Conservation (phyloP, 2,329 filamentous ascomycete species). For the Talaromyces piceae region DNA sequence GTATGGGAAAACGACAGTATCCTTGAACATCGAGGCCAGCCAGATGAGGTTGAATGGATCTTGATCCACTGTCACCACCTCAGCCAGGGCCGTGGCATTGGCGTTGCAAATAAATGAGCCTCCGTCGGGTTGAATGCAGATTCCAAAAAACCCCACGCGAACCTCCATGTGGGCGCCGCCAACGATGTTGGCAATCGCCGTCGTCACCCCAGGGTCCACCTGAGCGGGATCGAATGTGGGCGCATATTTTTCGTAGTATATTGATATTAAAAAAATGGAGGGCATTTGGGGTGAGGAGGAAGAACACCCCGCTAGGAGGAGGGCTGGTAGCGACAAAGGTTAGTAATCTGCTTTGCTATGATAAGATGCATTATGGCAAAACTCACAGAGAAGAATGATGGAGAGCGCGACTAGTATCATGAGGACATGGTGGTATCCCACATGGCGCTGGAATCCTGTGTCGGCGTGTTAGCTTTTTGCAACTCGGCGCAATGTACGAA, state of each 20-base stretch:
- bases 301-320: conserved; percentile 90
- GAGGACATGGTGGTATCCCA: conserved; percentile 75
- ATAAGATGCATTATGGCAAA: neutral
- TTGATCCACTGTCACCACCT: conserved; percentile 81
- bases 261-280: conserved; percentile 92
- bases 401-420: conserved; percentile 94
- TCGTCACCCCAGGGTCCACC: conserved; percentile 80
- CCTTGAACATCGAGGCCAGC: conserved; percentile 95
- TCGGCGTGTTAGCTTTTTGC: neutral
- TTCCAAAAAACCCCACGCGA: conserved; percentile 94
- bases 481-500: neutral
- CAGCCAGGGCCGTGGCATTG: conserved; percentile 88
- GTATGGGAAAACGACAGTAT: conserved; percentile 97
- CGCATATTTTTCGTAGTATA: conserved; percentile 87
- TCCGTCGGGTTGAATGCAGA: conserved; percentile 87
- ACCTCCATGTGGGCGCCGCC: conserved; percentile 77
- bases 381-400: conserved; percentile 90
- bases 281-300: conserved; percentile 94
- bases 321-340: conserved; percentile 51
- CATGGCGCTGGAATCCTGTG: conserved; percentile 51
- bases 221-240: conserved; percentile 77
- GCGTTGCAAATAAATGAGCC: conserved; percentile 93
- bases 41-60: conserved; percentile 96
- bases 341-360: neutral
- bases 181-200: conserved; percentile 83